phyloP scores from a whole-genome alignment of 2,329 filamentous ascomycete species.

The Pseudocercospora crystallina region DNA sequence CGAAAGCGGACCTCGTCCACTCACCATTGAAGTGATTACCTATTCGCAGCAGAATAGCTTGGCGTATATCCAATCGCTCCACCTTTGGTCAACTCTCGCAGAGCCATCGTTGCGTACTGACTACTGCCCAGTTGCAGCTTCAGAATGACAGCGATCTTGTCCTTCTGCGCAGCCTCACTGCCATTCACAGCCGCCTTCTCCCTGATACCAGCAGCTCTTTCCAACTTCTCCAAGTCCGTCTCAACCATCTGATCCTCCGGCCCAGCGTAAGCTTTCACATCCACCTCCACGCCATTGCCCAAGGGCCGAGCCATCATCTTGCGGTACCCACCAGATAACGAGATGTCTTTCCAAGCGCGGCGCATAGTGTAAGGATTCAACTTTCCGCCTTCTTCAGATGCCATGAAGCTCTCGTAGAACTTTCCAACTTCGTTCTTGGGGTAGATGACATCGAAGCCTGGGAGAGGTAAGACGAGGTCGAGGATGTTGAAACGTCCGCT shows the following conservation, averaged over 20 bases:
- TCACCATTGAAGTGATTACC: too few relatives aligned
- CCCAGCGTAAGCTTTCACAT: conserved; percentile 68
- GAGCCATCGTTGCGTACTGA: conserved; percentile 81
- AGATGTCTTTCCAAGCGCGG: conserved; percentile 80
- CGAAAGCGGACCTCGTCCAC: too few relatives aligned
- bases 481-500: conserved; percentile 77
- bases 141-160: conserved; percentile 66
- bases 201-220: conserved; percentile 17
- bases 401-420: conserved; percentile 88
- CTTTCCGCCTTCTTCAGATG: conserved; percentile 68
- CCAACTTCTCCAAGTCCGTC: conserved; percentile 75
- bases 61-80: conserved; percentile 64
- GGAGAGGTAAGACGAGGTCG: conserved; percentile 88
- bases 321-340: conserved; percentile 83
- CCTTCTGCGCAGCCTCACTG: conserved; percentile 18
- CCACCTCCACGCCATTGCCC: conserved; percentile 57
- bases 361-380: conserved; percentile 87
- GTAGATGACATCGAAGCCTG: conserved; percentile 86
- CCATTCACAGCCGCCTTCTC: conserved; percentile 25
- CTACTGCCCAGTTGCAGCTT: conserved; percentile 76
- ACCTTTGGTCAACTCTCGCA: conserved; percentile 73
- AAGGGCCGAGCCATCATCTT: conserved; percentile 73
- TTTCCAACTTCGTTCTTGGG: conserved; percentile 79
- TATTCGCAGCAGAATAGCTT: conserved; percentile 51
- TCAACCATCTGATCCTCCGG: conserved; percentile 81